A percentile compares a stretch with the other conserved stretches of the same genome.
phyloP scores from a whole-genome alignment of 495 filamentous ascomycete genomes.

The Aspergillus coremiiformis region DNA sequence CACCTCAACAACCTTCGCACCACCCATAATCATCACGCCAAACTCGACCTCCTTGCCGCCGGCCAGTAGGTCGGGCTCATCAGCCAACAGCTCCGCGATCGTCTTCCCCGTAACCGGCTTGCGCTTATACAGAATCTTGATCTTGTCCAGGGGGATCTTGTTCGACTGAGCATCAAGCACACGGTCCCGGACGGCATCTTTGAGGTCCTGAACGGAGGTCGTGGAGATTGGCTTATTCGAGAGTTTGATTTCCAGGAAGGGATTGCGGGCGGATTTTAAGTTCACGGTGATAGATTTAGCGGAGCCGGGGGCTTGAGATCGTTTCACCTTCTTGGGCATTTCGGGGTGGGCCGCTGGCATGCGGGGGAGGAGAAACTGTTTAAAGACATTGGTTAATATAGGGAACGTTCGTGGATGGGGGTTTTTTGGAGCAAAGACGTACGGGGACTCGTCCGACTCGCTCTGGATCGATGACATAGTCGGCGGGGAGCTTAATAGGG shows the following conservation, averaged over 20 bases:
- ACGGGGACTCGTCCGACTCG: constrained; percentile 66
- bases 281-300: constrained; percentile 48
- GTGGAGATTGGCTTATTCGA: constrained; percentile 47
- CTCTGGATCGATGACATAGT: constrained; percentile 79
- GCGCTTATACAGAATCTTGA: constrained; percentile 75
- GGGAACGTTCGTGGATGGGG: not conserved
- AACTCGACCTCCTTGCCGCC: constrained; percentile 56
- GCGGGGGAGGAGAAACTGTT: constrained; percentile 40
- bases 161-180: constrained; percentile 28
- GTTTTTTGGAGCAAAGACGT: constrained; percentile 28
- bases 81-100: constrained; percentile 43
- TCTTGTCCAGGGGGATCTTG: constrained; percentile 50
- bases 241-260: constrained; percentile 55
- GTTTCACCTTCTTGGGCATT: constrained; percentile 43
- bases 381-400: constrained; percentile 8
- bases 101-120: constrained; percentile 65
- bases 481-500: constrained; percentile 66
- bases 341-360: constrained; percentile 40
- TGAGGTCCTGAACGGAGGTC: constrained; percentile 68
- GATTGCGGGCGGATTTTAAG: constrained; percentile 70
- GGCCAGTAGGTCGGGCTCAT: constrained; percentile 31
- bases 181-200: constrained; percentile 50
- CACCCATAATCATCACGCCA: constrained; percentile 79
- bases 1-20: constrained; percentile 30
- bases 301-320: constrained; percentile 35